A percentile compares a stretch with the other conserved stretches of the same genome.
These are phyloP conservation scores for Adansonia grandidieri DNA, from an alignment of 441 rosid genomes.

Conservation along the genomic window DNA sequence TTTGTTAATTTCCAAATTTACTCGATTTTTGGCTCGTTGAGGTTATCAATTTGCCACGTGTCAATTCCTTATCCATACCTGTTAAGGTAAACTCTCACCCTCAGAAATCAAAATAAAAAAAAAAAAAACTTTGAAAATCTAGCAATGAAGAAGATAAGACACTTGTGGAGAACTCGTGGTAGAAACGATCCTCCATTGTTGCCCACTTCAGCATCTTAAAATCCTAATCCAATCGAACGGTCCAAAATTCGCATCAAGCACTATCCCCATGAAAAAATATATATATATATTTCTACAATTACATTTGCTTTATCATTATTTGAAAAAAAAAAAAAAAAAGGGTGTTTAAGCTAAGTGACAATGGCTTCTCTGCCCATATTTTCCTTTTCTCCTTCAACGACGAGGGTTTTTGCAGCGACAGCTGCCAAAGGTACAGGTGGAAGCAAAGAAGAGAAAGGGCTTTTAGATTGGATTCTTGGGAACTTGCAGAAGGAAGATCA, in stretches of 20 bases:
- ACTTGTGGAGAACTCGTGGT: slow-evolving; percentile 60
- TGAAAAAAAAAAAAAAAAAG: too few species aligned
- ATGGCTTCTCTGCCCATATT: slow-evolving; percentile 45
- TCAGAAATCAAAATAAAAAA: background rate
- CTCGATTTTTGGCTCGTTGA: background rate
- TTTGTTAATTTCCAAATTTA: background rate
- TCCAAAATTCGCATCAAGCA: slow-evolving; percentile 23
- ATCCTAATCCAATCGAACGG: slow-evolving; percentile 42
- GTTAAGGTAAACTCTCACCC: slow-evolving; percentile 11
- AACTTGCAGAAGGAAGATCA: slow-evolving; percentile 52
- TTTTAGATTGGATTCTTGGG: slow-evolving; percentile 56
- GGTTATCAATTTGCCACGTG: slow-evolving; percentile 35
- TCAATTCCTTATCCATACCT: slow-evolving; percentile 33
- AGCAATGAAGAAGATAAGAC: slow-evolving; percentile 45
- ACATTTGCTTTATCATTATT: background rate
- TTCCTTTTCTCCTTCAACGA: slow-evolving; percentile 40
- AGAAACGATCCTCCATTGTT: slow-evolving; percentile 25
- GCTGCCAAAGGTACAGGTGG: slow-evolving; percentile 47
- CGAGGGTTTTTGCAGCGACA: slow-evolving; percentile 56
- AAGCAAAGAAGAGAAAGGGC: slow-evolving; percentile 56
- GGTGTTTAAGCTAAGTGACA: background rate
- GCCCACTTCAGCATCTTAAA: slow-evolving; percentile 3
- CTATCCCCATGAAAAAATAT: background rate
- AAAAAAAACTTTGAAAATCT: background rate
- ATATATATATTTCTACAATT: background rate